These are phyloP conservation scores for Hanseniaspora occidentalis DNA, from an alignment of 805 yeast species.

Conservation along the genomic window DNA sequence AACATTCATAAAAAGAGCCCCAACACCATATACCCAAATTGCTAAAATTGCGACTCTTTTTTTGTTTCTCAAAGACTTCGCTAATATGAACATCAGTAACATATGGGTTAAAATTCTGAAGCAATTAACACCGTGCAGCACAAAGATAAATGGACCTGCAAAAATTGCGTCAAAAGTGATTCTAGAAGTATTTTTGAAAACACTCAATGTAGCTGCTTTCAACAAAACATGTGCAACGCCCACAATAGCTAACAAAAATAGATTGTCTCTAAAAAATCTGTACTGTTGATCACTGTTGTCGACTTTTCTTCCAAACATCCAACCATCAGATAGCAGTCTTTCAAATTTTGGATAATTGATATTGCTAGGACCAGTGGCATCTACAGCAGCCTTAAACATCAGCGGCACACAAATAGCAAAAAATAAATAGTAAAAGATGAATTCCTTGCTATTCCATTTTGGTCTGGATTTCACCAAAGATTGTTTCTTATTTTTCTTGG, in stretches of 20 bases:
- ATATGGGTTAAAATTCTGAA: conserved; percentile 51
- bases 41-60: conserved; percentile 10
- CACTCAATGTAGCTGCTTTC: conserved; percentile 26
- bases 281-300: conserved; percentile 91
- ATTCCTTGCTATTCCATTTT: conserved; percentile 71
- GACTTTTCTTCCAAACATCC: conserved; percentile 83
- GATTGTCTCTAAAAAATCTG: conserved; percentile 72
- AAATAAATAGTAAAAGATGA: conserved; percentile 48
- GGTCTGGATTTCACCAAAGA: conserved; percentile 20
- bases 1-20: conserved; percentile 68
- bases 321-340: conserved; percentile 59
- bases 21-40: conserved; percentile 75
- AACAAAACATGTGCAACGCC: conserved; percentile 40
- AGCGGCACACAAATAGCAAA: conserved; percentile 66
- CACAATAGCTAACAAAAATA: conserved; percentile 47
- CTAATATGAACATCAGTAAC: conserved; percentile 37
- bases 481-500: neutral
- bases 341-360: conserved; percentile 57
- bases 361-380: conserved; percentile 62
- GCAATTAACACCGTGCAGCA: conserved; percentile 70
- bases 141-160: conserved; percentile 55
- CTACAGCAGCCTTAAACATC: conserved; percentile 72
- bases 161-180: conserved; percentile 59
- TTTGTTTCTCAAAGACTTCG: conserved; percentile 22
- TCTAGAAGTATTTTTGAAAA: conserved; percentile 27